These are phyloP conservation scores for Ogataea polymorpha DNA, from an alignment of 805 yeast genomes.

Conservation along the genomic window DNA sequence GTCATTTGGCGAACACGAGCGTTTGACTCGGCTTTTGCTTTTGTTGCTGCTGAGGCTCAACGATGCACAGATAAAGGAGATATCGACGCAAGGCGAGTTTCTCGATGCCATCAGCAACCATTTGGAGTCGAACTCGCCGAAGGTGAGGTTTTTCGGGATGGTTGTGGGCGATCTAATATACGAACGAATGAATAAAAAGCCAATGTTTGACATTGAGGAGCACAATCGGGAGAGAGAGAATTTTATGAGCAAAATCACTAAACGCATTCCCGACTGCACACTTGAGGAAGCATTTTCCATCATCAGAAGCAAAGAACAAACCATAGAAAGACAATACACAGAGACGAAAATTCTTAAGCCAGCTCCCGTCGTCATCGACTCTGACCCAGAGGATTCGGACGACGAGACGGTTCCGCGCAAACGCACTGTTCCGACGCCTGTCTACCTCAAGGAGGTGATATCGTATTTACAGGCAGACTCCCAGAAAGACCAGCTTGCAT, in stretches of 20 bases:
- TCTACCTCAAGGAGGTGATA: constrained; percentile 72
- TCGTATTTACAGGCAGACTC: constrained; percentile 48
- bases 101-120: constrained; percentile 51
- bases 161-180: constrained; percentile 52
- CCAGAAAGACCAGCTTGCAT: constrained; percentile 43
- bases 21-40: constrained; percentile 46
- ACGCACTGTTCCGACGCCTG: constrained; percentile 44
- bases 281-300: constrained; percentile 10
- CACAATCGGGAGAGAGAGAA: constrained; percentile 20
- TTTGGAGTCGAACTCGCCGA: constrained; percentile 45
- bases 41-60: constrained; percentile 31
- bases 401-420: constrained; percentile 39
- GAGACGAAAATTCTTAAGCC: background rate
- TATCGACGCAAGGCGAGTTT: constrained; percentile 40
- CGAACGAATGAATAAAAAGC: constrained; percentile 29
- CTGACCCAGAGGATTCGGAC: constrained; percentile 45
- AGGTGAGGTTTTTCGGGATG: constrained; percentile 53
- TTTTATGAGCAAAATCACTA: constrained; percentile 8
- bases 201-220: constrained; percentile 29
- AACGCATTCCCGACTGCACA: background rate
- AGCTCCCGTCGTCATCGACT: constrained; percentile 16
- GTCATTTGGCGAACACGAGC: constrained; percentile 43
- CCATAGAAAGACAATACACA: background rate
- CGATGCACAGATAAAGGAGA: constrained; percentile 20
- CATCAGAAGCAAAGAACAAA: background rate